Percentiles rank a stretch among this genome's conserved stretches.
phyloP scores from a whole-genome alignment of 805 yeast genomes.

The Grigorovia yakushimaensis region DNA sequence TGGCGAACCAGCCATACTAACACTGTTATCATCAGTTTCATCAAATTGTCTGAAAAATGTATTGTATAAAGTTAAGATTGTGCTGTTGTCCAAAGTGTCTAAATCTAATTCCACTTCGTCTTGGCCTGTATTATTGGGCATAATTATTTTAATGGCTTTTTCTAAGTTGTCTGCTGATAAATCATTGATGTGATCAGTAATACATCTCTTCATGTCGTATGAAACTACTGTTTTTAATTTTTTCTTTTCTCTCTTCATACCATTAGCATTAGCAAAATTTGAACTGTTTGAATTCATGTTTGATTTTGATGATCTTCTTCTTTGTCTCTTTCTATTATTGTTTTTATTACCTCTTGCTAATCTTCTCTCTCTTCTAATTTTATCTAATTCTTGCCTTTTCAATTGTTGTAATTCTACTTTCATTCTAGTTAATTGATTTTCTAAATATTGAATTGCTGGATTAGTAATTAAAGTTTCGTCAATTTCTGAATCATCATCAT shows the following conservation, averaged over 20 bases:
- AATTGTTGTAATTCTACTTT: constrained; percentile 72
- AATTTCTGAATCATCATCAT: constrained; percentile 45
- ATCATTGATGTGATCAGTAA: constrained; percentile 74
- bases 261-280: constrained; percentile 6
- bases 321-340: constrained; percentile 14
- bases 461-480: constrained; percentile 60
- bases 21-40: constrained; percentile 13
- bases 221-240: constrained; percentile 45
- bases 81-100: constrained; percentile 80
- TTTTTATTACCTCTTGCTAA: constrained; percentile 26
- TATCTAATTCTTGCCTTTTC: constrained; percentile 67
- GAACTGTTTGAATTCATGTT: constrained; percentile 29
- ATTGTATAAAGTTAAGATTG: constrained; percentile 74
- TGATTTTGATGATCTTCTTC: constrained; percentile 25
- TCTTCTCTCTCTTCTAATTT: constrained; percentile 51
- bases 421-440: constrained; percentile 79
- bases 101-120: constrained; percentile 96
- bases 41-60: constrained; percentile 54
- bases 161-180: constrained; percentile 72
- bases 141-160: constrained; percentile 73
- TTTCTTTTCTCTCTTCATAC: constrained; percentile 17
- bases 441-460: constrained; percentile 84
- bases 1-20: constrained; percentile 11
- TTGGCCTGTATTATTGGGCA: constrained; percentile 50
- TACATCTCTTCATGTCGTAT: constrained; percentile 92